Base-by-base conservation (phyloP, 805 yeast species). In the Candida adriatica region DNA sequence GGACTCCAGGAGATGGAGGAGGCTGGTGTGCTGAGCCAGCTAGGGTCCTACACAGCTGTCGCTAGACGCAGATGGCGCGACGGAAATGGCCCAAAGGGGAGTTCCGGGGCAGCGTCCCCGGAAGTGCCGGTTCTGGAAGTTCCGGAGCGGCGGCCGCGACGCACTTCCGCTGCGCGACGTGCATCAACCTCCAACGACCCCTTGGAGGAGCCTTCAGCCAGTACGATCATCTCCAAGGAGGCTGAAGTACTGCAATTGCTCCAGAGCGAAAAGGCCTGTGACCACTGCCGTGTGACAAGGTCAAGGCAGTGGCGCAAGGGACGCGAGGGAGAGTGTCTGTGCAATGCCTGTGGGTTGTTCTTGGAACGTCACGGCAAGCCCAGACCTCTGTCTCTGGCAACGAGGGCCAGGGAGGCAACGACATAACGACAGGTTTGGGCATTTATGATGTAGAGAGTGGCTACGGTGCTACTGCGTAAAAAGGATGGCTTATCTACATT, bases 341-440 rank as follows among this genome's bases (percentile, higher is more conserved):
- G 33, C 18, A 30, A 30, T 15, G 33, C 33, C 8, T 30, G 33
- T 19, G 33, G 33, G 6, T n/a, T 30, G 16, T 30, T 14, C 18
- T 6, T 17, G 8, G 27, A 25, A 15, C 22, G 27, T 16, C 29
- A 30, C 16, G 33, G 33, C 6, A 16, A 21, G 4, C 24, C 20
- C 29, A 24, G 33, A 13, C 26, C 22, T 11, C 22, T 19, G n/a
- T n/a, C n/a, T n/a, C n/a, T n/a, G n/a, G n/a, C n/a, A n/a, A n/a
- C n/a, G n/a, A n/a, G n/a, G n/a, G n/a, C n/a, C n/a, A n/a, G n/a
- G n/a, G n/a, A n/a, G n/a, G n/a, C n/a, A n/a, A n/a, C n/a, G n/a
- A n/a, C n/a, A n/a, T n/a, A n/a, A n/a, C n/a, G n/a, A n/a, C n/a
- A n/a, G n/a, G n/a, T n/a, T n/a, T n/a, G n/a, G n/a, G n/a, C n/a